These are phyloP conservation scores for Ricinus communis DNA, from an alignment of 345 rosid species.

Conservation along the genomic window DNA sequence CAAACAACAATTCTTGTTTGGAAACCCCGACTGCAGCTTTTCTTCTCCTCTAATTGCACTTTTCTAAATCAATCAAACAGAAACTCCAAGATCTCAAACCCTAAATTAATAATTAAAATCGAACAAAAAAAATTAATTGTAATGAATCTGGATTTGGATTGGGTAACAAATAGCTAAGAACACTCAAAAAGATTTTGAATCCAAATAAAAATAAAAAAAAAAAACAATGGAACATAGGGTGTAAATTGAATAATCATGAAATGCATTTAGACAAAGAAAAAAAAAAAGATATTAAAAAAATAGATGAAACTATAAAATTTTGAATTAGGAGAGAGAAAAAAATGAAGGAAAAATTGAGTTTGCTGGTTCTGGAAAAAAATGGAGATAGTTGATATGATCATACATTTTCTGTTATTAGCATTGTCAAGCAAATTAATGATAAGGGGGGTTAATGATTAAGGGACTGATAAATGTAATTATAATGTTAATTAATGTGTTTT, in stretches of 20 bases:
- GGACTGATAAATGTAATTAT: too few relatives aligned
- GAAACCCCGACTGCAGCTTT: conserved; percentile 13
- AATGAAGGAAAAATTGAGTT: background rate
- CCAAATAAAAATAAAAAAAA: background rate
- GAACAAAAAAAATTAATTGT: background rate
- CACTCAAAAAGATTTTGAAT: conserved; percentile 1
- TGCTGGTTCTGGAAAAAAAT: too few relatives aligned
- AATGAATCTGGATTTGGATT: background rate
- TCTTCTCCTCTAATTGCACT: background rate
- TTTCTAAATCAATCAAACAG: background rate
- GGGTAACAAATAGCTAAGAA: background rate
- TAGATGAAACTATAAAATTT: too few relatives aligned
- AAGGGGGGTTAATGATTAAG: too few relatives aligned
- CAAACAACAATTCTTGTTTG: conserved; percentile 4
- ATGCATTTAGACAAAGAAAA: background rate
- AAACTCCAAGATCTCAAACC: background rate
- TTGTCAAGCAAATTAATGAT: too few relatives aligned
- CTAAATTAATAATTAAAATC: too few relatives aligned
- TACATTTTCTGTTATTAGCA: too few relatives aligned
- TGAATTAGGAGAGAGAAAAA: background rate
- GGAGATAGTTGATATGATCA: too few relatives aligned
- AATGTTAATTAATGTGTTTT: too few relatives aligned
- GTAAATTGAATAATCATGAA: background rate
- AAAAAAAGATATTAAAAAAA: too few relatives aligned
- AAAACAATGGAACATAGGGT: too few relatives aligned